Evolutionary conservation across 2,329 filamentous ascomycete genomes (phyloP).

Genomic region (Aspergillus transmontanensis): DNA sequence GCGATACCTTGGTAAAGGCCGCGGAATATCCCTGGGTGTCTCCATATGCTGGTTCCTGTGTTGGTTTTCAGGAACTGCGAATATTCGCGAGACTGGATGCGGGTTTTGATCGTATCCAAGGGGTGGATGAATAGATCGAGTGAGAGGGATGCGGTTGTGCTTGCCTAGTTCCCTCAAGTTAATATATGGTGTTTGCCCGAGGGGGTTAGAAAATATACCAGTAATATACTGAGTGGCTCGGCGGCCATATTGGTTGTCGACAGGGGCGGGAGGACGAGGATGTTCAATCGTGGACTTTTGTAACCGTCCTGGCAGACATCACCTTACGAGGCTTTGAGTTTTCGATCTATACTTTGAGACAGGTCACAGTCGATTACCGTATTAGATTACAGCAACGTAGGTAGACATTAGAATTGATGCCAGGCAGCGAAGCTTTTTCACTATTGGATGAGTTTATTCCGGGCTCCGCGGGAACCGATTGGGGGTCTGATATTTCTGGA

Average conservation of each 20-base stretch:
- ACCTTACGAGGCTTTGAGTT: too few relatives aligned
- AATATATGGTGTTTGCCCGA: not conserved
- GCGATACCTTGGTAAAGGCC: constrained; percentile 1
- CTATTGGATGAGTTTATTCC: not conserved
- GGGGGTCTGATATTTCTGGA: not conserved
- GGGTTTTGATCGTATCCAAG: constrained; percentile 1
- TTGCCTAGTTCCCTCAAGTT: not conserved
- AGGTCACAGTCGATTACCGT: not conserved
- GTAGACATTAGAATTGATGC: not conserved
- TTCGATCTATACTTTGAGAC: not conserved
- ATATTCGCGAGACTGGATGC: constrained; percentile 2
- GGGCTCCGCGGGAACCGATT: not conserved
- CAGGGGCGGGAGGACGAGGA: not conserved
- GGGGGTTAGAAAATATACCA: not conserved
- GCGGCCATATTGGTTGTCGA: not conserved
- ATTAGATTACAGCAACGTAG: not conserved
- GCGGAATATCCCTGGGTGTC: not conserved
- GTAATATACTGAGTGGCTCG: not conserved
- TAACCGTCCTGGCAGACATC: not conserved
- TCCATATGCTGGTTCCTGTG: not conserved
- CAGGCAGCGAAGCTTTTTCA: not conserved
- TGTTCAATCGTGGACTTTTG: not conserved
- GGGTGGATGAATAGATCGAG: not conserved
- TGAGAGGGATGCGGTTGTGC: not conserved
- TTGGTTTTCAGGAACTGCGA: not conserved